Conservation (phyloP, 1,284 basidiomycete genomes). For the Mycena citricolor region DNA sequence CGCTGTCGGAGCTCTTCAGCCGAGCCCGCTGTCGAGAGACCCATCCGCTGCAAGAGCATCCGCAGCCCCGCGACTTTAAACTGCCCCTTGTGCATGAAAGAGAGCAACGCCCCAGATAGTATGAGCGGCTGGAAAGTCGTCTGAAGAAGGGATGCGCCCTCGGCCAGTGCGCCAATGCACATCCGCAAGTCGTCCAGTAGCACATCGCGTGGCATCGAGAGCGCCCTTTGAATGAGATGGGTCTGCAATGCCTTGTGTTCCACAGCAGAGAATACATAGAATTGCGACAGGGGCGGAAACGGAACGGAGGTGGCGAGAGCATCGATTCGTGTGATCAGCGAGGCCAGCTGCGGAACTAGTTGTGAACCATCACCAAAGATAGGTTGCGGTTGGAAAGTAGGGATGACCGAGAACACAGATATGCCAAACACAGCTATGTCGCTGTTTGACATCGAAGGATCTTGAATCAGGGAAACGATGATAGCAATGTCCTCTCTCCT, state of each 20-base stretch:
- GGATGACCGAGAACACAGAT: conserved; percentile 32
- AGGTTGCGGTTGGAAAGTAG: conserved; percentile 22
- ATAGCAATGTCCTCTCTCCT: conserved; percentile 44
- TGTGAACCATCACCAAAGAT: conserved; percentile 29
- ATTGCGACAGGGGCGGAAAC: conserved; percentile 35
- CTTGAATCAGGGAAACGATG: conserved; percentile 41
- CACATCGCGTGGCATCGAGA: no score
- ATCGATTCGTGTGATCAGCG: conserved; percentile 37
- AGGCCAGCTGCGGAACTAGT: conserved; percentile 37
- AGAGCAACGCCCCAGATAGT: conserved; percentile 43
- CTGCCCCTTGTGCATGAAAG: conserved; percentile 38
- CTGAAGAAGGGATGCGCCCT: conserved; percentile 45
- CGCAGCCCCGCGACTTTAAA: conserved; percentile 37
- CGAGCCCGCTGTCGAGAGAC: conserved; percentile 35
- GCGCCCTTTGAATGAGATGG: conserved; percentile 42
- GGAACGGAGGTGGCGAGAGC: conserved; percentile 20
- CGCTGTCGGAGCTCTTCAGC: conserved; percentile 37
- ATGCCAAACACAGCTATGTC: conserved; percentile 37
- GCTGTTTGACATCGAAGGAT: conserved; percentile 36
- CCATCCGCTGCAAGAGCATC: conserved; percentile 40
- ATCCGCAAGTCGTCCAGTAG: conserved; percentile 36
- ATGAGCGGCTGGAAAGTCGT: conserved; percentile 48
- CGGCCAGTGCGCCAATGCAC: conserved; percentile 46
- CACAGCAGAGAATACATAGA: conserved; percentile 44
- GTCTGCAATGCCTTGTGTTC: conserved; percentile 41